phyloP scores from a whole-genome alignment of 2,329 filamentous ascomycete species.

The Thielaviopsis euricoi region DNA sequence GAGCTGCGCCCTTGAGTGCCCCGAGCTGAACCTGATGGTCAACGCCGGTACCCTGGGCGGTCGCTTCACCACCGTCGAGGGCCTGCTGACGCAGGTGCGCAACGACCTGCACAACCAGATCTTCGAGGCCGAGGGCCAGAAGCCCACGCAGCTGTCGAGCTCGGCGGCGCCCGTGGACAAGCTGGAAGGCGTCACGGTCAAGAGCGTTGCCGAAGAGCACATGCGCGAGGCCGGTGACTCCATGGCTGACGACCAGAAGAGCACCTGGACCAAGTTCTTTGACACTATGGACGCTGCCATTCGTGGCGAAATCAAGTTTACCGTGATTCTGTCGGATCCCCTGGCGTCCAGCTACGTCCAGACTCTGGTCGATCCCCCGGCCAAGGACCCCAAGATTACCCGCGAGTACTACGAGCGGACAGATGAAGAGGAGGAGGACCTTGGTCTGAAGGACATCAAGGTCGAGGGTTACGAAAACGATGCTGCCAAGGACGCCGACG shows the following conservation, averaged over 20 bases:
- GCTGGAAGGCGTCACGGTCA: neutral
- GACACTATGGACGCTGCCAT: slow-evolving; percentile 59
- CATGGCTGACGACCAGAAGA: slow-evolving; percentile 45
- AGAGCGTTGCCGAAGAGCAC: slow-evolving; percentile 40
- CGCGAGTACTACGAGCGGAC: slow-evolving; percentile 74
- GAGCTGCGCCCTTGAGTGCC: slow-evolving; percentile 71
- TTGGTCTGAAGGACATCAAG: slow-evolving; percentile 87
- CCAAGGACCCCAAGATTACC: slow-evolving; percentile 61
- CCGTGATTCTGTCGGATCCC: slow-evolving; percentile 70
- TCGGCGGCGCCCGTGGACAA: slow-evolving; percentile 1
- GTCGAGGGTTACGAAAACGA: slow-evolving; percentile 57
- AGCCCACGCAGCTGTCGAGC: slow-evolving; percentile 4
- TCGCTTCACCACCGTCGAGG: slow-evolving; percentile 92
- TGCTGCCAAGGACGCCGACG: slow-evolving; percentile 28
- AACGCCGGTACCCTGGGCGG: slow-evolving; percentile 90
- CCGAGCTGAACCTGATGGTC: slow-evolving; percentile 72
- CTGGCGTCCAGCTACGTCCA: slow-evolving; percentile 90
- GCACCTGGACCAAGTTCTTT: slow-evolving; percentile 73
- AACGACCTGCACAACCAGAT: slow-evolving; percentile 79
- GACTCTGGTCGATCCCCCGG: slow-evolving; percentile 58
- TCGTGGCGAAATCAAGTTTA: slow-evolving; percentile 63
- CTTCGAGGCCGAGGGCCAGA: slow-evolving; percentile 45
- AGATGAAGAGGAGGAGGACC: slow-evolving; percentile 80
- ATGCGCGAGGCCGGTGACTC: slow-evolving; percentile 55
- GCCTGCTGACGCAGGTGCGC: slow-evolving; percentile 78